Percentiles rank a stretch among this genome's conserved stretches.
phyloP scores from a whole-genome alignment of 1,284 basidiomycete species.

The Sphaerobolus stellatus region DNA sequence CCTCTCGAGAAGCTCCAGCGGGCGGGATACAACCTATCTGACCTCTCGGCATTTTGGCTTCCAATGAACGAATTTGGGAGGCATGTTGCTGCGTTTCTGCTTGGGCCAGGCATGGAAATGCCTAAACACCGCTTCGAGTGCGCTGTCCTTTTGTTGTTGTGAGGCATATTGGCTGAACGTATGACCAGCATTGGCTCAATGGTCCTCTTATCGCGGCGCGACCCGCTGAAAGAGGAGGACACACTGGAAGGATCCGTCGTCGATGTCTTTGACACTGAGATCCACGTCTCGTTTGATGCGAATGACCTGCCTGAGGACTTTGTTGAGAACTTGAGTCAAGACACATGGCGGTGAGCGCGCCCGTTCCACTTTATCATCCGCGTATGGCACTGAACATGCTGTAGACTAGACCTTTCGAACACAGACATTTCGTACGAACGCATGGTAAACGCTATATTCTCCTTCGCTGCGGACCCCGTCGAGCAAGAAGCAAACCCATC shows the following conservation, averaged over 20 bases:
- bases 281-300: slow-evolving; percentile 59
- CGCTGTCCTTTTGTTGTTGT: slow-evolving; percentile 25
- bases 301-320: slow-evolving; percentile 43
- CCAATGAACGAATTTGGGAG: slow-evolving; percentile 58
- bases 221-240: slow-evolving; percentile 55
- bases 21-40: slow-evolving; percentile 71
- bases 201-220: slow-evolving; percentile 60
- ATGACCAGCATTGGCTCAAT: slow-evolving; percentile 58
- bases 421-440: slow-evolving; percentile 68
- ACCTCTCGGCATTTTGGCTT: slow-evolving; percentile 63
- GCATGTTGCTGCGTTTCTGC: slow-evolving; percentile 58
- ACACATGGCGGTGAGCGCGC: slow-evolving; percentile 59
- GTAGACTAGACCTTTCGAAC: slow-evolving; percentile 66
- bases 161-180: slow-evolving; percentile 10
- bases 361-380: neutral
- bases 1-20: slow-evolving; percentile 52
- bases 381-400: slow-evolving; percentile 1
- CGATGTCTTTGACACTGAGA: slow-evolving; percentile 36
- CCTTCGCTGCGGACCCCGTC: slow-evolving; percentile 58
- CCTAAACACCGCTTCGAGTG: slow-evolving; percentile 66
- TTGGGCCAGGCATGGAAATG: slow-evolving; percentile 56
- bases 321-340: slow-evolving; percentile 28
- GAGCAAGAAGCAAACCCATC: slow-evolving; percentile 34
- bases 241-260: slow-evolving; percentile 60
- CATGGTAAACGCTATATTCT: slow-evolving; percentile 66